Base-by-base conservation (phyloP, 805 yeast species). In the Ogataea neopini region DNA sequence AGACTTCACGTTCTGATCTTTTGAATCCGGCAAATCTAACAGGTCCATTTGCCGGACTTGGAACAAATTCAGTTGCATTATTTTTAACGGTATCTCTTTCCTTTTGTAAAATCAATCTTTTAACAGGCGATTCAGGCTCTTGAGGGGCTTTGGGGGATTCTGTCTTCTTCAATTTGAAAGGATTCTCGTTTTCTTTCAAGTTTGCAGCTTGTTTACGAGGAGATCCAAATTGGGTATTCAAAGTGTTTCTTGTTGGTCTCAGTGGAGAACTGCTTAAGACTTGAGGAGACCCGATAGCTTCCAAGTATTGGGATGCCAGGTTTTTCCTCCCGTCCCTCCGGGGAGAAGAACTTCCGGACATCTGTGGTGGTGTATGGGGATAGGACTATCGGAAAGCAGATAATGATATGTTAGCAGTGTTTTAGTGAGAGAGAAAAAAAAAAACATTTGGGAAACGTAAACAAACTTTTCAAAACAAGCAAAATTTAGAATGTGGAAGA, bases 61-160 rank as follows among this genome's bases (percentile, higher is more conserved):
- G 63, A 17, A 57, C 34, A 30, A 57, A 59, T 36, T 57, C 54
- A 0, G 51, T 32, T 2, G 68, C 64, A 29, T 62, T 54, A 43
- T 61, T 60, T 10, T 50, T 51, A 9, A 58, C 45, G 1, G 69
- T 49, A 41, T 62, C 70, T 33, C 48, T 52, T 45, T 69, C 73
- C 43, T 62, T 67, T 38, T 61, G 66, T 38, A 59, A 51, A 36
- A 69, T 66, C 47, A 68, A 47, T 32, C 63, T 57, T 37, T 64
- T 64, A 3, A 69, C 70, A 1, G 72, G 67, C 0, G 68, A 62
- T 2, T 48, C 53, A 7, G 20, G 37, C 23, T 19, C 48, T 17
- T 37, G 10, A 18, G 34, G 14, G 14, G 8, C 34, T 7, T 34
- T 37, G 5, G 28, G 9, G 37, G 40, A 13, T n/a, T 40, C 6